Percentiles rank a stretch among this genome's conserved stretches.
Evolutionary conservation across 2,329 filamentous ascomycete genomes (phyloP).

Genomic region (Penicillium sp.): DNA sequence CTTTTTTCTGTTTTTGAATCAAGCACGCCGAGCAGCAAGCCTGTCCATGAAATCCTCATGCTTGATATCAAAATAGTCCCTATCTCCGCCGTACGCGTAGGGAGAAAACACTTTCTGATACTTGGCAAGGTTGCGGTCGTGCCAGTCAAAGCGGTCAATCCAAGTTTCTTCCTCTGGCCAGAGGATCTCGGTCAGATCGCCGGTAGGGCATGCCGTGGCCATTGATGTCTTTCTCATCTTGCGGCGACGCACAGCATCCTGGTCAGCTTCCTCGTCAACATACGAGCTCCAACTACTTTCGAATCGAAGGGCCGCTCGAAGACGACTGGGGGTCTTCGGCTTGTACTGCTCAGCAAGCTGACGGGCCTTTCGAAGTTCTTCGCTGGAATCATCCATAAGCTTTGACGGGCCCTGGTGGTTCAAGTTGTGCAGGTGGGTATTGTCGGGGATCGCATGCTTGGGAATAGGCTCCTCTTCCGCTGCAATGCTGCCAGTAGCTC

Average conservation of each 20-base stretch:
- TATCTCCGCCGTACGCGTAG: no score
- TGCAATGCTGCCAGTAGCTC: not conserved
- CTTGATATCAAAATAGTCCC: not conserved
- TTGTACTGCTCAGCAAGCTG: conserved; percentile 36
- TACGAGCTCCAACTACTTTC: not conserved
- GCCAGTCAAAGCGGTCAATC: not conserved
- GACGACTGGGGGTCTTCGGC: conserved; percentile 37
- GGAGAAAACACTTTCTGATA: not conserved
- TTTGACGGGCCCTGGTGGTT: conserved; percentile 7
- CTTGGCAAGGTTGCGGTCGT: not conserved
- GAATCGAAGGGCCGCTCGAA: conserved; percentile 27
- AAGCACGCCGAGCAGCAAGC: not conserved
- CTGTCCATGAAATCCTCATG: not conserved
- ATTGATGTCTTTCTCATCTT: not conserved
- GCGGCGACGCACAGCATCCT: not conserved
- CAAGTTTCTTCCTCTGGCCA: conserved; percentile 1
- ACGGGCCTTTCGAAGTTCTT: conserved; percentile 27
- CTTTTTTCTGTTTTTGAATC: not conserved
- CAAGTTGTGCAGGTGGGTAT: not conserved
- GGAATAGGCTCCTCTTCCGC: not conserved
- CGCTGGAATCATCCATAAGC: not conserved
- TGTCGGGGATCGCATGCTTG: not conserved
- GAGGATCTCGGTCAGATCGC: not conserved
- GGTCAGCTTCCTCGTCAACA: not conserved
- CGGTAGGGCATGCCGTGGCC: not conserved